Base-by-base conservation (phyloP, 768 basidiomycete species). In the Phlebiopsis gigantea region DNA sequence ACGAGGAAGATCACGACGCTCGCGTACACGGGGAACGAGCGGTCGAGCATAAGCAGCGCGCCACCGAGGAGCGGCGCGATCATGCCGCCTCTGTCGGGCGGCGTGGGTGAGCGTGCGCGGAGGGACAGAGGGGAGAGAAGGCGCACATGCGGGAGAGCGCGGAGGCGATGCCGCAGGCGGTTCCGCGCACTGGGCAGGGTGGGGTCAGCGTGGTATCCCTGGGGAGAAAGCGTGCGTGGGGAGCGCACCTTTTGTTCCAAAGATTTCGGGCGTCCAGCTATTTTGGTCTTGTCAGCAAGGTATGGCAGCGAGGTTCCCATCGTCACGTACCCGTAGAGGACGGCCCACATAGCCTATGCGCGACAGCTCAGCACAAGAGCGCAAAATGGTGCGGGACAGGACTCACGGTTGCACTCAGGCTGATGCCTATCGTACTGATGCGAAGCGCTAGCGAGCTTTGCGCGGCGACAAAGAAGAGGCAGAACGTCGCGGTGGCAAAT, bases 151-250 rank as follows among this genome's bases (percentile, higher is more conserved):
- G 78, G 1, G 88, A 93, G 1, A 95, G 70, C 9, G 91, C 92
- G 2, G 90, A 91, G 0, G 93, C 92, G 52, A 90, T 87, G 0
- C 93, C 93, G 64, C 88, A 87, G 0, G 92, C 93, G 0, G 92
- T 93, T 25, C 93, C 93, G 47, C 93, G 83, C 2, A 93, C 88
- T 84, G 62, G 2, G 49, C 2, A 17, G 21, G 51, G 29, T 58
- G 21, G n/a, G n/a, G 12, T 60, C 45, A 52, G 46, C 31, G 45
- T 15, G 9, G 34, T 12, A 31, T 25, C 19, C 17, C 29, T 17
- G 4, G 26, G 15, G 5, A 6, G 22, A 21, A n/a, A 44, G 39
- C n/a, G 34, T 10, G 9, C 14, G 29, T 7, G n/a, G 15, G 43
- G n/a, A 47, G 61, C 70, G 39, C 62, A 85, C 85, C 80, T 74